Conservation (phyloP, 2,329 filamentous ascomycete genomes). For the Fusarium begoniae region DNA sequence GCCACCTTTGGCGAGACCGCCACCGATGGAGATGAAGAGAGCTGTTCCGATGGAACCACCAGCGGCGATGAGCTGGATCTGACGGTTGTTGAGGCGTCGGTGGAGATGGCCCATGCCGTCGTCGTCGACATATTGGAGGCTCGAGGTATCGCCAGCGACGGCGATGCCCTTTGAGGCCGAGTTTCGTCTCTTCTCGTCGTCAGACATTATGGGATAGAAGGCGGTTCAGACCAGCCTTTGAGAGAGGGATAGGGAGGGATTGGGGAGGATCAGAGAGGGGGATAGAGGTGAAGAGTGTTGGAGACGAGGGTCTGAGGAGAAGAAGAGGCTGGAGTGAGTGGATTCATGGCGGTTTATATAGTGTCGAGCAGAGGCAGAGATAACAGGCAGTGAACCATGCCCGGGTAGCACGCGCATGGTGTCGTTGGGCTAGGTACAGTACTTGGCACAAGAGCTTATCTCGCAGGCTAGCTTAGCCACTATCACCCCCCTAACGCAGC, state of each 20-base stretch:
- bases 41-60: conserved; percentile 34
- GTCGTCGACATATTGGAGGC: not conserved
- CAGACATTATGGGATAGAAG: conserved; percentile 13
- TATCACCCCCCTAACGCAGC: not conserved
- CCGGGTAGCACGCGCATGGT: not conserved
- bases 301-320: not conserved
- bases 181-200: conserved; percentile 27
- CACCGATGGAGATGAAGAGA: conserved; percentile 36
- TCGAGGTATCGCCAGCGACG: conserved; percentile 10
- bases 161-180: conserved; percentile 5
- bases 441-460: conserved; percentile 8
- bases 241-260: not conserved
- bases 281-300: not conserved
- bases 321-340: not conserved
- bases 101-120: conserved; percentile 31
- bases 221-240: not conserved
- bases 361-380: conserved; percentile 1
- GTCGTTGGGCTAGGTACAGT: not conserved
- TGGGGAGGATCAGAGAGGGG: not conserved
- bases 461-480: not conserved
- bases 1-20: conserved; percentile 29
- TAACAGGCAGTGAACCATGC: not conserved
- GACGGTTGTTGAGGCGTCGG: conserved; percentile 28
- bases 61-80: conserved; percentile 44
- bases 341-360: conserved; percentile 24